These are phyloP conservation scores for Ananas comosus DNA, from an alignment of 176 grass and related monocot species.

Conservation along the genomic window DNA sequence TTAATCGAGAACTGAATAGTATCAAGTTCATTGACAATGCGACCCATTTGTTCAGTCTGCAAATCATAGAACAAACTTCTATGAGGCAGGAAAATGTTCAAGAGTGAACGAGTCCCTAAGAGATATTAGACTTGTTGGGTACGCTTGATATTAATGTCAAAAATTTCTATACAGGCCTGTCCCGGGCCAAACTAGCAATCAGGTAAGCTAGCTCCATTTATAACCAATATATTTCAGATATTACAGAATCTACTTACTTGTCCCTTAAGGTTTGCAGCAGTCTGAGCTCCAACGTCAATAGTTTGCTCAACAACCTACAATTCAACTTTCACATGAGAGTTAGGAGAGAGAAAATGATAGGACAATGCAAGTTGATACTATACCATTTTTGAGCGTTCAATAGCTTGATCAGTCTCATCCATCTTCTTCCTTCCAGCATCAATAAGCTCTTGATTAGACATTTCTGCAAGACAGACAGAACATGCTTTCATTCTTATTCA, in stretches of 20 bases:
- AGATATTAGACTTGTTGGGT: too few relatives aligned
- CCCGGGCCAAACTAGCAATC: too few relatives aligned
- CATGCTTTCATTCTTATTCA: not conserved
- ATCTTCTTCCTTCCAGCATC: slow-evolving; percentile 74
- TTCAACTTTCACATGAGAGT: slow-evolving; percentile 16
- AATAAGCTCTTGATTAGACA: slow-evolving; percentile 94
- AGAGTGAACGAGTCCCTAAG: not conserved
- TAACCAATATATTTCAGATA: slow-evolving; percentile 1
- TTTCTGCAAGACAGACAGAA: slow-evolving; percentile 34
- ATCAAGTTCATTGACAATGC: slow-evolving; percentile 52
- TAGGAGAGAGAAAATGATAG: not conserved
- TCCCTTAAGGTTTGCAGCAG: slow-evolving; percentile 68
- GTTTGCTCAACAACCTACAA: slow-evolving; percentile 92
- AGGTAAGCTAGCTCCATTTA: not conserved
- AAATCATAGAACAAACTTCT: slow-evolving; percentile 4
- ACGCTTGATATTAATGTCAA: too few relatives aligned
- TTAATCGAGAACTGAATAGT: slow-evolving; percentile 49
- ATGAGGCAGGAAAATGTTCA: not conserved
- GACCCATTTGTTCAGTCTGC: slow-evolving; percentile 54
- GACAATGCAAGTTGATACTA: not conserved
- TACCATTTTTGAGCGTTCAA: slow-evolving; percentile 92
- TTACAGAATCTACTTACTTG: slow-evolving; percentile 44
- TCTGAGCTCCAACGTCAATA: slow-evolving; percentile 93
- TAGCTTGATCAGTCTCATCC: slow-evolving; percentile 91
- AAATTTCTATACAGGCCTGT: too few relatives aligned